These are phyloP conservation scores for Albifimbria verrucaria DNA, from an alignment of 2,329 filamentous ascomycete genomes.

Conservation along the genomic window DNA sequence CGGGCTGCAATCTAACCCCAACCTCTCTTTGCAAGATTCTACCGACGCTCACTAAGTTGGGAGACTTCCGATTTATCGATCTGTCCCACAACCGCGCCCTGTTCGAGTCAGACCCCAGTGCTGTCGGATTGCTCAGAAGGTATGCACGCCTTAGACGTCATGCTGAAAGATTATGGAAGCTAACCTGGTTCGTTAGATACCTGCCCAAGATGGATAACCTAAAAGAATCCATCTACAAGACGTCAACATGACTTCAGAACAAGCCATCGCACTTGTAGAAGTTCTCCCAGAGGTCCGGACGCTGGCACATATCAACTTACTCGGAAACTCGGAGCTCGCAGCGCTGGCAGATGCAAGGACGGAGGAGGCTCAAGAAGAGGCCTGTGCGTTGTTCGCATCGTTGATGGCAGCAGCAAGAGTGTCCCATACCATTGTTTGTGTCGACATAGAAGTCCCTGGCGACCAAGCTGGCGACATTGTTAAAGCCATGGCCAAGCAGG, in stretches of 20 bases:
- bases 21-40: constrained; percentile 71
- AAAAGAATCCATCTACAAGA: constrained; percentile 82
- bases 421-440: constrained; percentile 77
- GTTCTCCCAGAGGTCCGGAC: constrained; percentile 79
- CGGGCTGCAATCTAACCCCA: constrained; percentile 77
- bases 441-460: constrained; percentile 87
- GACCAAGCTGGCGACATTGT: constrained; percentile 84
- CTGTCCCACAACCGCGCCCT: constrained; percentile 84
- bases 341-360: constrained; percentile 72
- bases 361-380: constrained; percentile 83
- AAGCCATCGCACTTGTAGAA: constrained; percentile 88
- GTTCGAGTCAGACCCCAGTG: constrained; percentile 71
- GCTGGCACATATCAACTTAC: constrained; percentile 81
- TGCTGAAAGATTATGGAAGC: neutral
- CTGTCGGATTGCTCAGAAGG: constrained; percentile 71
- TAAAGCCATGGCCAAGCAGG: constrained; percentile 86
- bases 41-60: constrained; percentile 66
- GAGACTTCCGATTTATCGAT: constrained; percentile 82
- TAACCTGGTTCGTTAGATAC: constrained; percentile 44
- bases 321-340: constrained; percentile 74
- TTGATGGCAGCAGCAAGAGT: constrained; percentile 83
- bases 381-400: constrained; percentile 88
- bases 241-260: constrained; percentile 78
- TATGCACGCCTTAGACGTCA: constrained; percentile 33
- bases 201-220: constrained; percentile 74